Base-by-base conservation (phyloP, 2,329 filamentous ascomycete genomes). In the Sporothrix brasiliensis region DNA sequence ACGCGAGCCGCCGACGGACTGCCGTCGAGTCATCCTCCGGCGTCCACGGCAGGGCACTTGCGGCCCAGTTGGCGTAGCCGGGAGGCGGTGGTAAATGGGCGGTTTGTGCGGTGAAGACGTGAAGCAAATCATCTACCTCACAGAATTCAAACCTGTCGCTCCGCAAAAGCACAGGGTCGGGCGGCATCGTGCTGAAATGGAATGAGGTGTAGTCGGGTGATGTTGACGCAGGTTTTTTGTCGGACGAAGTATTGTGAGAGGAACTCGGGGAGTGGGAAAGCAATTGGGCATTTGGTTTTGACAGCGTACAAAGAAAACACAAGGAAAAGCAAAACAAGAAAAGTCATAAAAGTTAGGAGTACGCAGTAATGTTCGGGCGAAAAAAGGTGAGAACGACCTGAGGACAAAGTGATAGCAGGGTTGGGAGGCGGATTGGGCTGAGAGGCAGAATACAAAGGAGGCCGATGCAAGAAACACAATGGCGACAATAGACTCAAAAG, bases 1-100 rank as follows among this genome's bases (percentile, higher is more conserved):
- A 47, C 67, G 50, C 41, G 6, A 61, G 67, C 11, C 44, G 39
- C 10, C 67, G 54, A 69, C 68, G 56, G 24, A 54, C 41, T 1
- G 50, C 44, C 41, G 19, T 10, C 19, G 53, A 19, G 21, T 66
- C 63, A 14, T 52, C 24, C 47, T 52, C 47, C 2, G 16, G 52
- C 41, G 14, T 19, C 27, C 24, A 53, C 6, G 27, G 54, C 41
- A 9, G 19, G 19, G 19, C 54, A 61, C 67, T 69, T 49, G 67
- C 27, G 9, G 41, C 11, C 41, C 27, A 47, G 27, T 9, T 24
- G n/a, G 41, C 19, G 49, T 39, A n/a, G 47, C 21, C 30, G 30
- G 41, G 54, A 9, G 13, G 9, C 3, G 24, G 27, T 13, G 63
- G 44, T 10, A 52, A 16, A 9, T 34, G 44, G n/a, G 63, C 63